These are phyloP conservation scores for Ustilago crameri DNA, from an alignment of 1,284 basidiomycete genomes.

Conservation along the genomic window DNA sequence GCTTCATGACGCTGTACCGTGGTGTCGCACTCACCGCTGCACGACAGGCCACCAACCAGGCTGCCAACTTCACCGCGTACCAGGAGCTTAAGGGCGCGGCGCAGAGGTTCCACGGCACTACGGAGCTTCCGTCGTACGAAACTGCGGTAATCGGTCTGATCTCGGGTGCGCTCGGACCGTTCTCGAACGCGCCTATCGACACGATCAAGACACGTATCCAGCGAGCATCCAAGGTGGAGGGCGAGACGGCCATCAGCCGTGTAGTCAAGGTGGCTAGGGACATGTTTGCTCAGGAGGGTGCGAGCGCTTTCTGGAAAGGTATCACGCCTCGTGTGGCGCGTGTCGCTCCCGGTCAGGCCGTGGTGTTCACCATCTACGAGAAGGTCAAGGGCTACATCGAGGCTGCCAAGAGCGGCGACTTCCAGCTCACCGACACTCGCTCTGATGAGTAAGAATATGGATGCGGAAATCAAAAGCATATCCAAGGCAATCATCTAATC, in stretches of 20 bases:
- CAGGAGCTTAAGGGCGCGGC: conserved; percentile 91
- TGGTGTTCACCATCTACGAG: conserved; percentile 71
- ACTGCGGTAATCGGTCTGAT: conserved; percentile 93
- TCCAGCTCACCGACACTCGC: conserved; percentile 54
- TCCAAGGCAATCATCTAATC: not conserved
- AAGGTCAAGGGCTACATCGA: conserved; percentile 67
- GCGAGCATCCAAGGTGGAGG: conserved; percentile 81
- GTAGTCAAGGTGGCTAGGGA: conserved; percentile 83
- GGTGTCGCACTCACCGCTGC: conserved; percentile 91
- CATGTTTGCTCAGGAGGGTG: conserved; percentile 93
- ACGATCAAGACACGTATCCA: conserved; percentile 91
- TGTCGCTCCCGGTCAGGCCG: conserved; percentile 81
- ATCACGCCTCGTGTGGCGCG: conserved; percentile 96
- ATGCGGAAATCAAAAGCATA: too few relatives aligned
- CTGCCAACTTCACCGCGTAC: conserved; percentile 98
- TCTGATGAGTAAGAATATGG: conserved; percentile 53
- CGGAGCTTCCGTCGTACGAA: conserved; percentile 80
- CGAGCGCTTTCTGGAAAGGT: conserved; percentile 81
- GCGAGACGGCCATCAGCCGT: conserved; percentile 78
- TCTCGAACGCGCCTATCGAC: conserved; percentile 96
- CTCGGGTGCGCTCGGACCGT: conserved; percentile 94
- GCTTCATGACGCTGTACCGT: conserved; percentile 84
- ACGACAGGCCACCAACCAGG: conserved; percentile 97
- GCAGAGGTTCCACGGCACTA: conserved; percentile 75
- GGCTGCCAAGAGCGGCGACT: conserved; percentile 60